Conservation (phyloP, 129 eudicot genomes). For the Flaveria linearis region DNA sequence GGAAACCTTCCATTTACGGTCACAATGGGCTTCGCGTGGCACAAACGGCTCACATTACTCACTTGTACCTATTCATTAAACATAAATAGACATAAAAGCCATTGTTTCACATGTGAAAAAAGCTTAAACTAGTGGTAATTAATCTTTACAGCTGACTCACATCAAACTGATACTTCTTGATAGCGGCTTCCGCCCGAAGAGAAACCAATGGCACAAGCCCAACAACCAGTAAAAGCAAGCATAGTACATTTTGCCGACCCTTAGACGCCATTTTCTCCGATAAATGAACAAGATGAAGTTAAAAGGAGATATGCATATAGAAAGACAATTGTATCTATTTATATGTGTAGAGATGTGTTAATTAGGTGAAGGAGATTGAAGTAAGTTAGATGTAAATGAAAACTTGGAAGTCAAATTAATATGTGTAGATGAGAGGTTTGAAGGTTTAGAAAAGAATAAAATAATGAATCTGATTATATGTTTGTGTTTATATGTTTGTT, state of each 20-base stretch:
- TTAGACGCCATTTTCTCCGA: conserved; percentile 26
- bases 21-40: conserved; percentile 10
- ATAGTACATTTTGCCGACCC: neutral
- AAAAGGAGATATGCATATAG: conserved; percentile 7
- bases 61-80: conserved; percentile 11
- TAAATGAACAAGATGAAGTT: conserved; percentile 19
- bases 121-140: too few species aligned
- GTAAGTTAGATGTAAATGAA: conserved; percentile 39
- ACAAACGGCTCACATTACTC: conserved; percentile 4
- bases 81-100: too few species aligned
- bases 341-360: neutral
- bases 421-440: conserved; percentile 33
- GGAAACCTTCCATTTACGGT: conserved; percentile 9
- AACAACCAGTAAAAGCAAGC: conserved; percentile 12
- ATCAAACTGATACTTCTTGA: conserved; percentile 53
- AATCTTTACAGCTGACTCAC: conserved; percentile 25
- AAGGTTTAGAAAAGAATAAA: conserved; percentile 26
- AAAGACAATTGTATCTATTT: conserved; percentile 8
- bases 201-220: conserved; percentile 20
- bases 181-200: conserved; percentile 38
- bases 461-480: neutral
- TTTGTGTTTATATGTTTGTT: conserved; percentile 4
- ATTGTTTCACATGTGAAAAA: neutral
- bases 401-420: conserved; percentile 41
- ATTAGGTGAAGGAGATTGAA: conserved; percentile 34